phyloP scores from a whole-genome alignment of 2,329 filamentous ascomycete species.

The Diaporthe sp. region DNA sequence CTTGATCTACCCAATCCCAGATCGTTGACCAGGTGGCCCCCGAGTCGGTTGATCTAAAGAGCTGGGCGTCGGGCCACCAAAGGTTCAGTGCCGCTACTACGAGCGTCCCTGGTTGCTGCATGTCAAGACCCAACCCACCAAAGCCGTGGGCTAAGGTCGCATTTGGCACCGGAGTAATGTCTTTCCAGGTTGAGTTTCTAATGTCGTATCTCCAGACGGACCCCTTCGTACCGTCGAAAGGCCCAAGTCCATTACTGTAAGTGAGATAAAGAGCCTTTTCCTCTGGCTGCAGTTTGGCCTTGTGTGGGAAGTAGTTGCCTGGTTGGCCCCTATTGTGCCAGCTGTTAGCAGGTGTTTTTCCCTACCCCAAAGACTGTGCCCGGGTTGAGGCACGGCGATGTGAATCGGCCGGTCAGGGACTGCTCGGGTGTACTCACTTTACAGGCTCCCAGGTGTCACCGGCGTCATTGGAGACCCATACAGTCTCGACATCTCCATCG shows the following conservation, averaged over 20 bases:
- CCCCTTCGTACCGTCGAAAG: slow-evolving; percentile 68
- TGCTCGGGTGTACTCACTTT: not conserved
- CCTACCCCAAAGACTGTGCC: not conserved
- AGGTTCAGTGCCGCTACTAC: slow-evolving; percentile 69
- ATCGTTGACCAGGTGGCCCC: slow-evolving; percentile 66
- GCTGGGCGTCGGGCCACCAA: slow-evolving; percentile 70
- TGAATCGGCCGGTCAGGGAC: no score
- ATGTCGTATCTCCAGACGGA: slow-evolving; percentile 69
- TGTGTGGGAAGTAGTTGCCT: slow-evolving; percentile 66
- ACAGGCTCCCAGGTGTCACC: slow-evolving; percentile 66
- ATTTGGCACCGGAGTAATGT: slow-evolving; percentile 68
- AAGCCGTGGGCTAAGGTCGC: slow-evolving; percentile 60
- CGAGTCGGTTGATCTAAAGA: slow-evolving; percentile 68
- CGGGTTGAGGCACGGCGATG: not conserved
- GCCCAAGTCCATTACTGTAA: slow-evolving; percentile 67
- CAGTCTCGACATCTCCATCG: slow-evolving; percentile 60
- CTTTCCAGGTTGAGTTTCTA: slow-evolving; percentile 60
- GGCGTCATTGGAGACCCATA: slow-evolving; percentile 67
- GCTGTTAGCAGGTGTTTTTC: not conserved
- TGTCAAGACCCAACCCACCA: slow-evolving; percentile 67
- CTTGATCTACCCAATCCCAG: slow-evolving; percentile 60
- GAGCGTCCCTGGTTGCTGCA: slow-evolving; percentile 66
- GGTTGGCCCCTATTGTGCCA: slow-evolving; percentile 48
- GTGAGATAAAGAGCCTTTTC: slow-evolving; percentile 68
- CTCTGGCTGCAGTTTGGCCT: slow-evolving; percentile 61